Evolutionary conservation across 2,329 filamentous ascomycete species (phyloP).

Genomic region (Leptographium flavum): DNA sequence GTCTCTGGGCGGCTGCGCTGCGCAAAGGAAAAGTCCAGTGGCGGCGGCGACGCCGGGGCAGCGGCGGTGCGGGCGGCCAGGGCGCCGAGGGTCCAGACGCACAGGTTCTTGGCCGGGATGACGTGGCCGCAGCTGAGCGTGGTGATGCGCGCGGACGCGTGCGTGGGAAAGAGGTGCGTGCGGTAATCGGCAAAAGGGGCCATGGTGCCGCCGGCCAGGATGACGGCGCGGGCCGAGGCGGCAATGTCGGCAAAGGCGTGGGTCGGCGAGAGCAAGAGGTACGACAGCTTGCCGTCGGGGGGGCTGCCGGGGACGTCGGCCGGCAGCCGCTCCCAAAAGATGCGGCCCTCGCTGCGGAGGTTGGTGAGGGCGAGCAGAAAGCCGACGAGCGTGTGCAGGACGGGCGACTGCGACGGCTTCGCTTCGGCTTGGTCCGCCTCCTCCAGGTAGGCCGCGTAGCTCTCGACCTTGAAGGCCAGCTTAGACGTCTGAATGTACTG

Average conservation of each 20-base stretch:
- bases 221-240: constrained; percentile 68
- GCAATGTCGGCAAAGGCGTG: constrained; percentile 84
- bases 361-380: constrained; percentile 78
- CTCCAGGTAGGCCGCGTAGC: constrained; percentile 56
- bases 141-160: constrained; percentile 47
- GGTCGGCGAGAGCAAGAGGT: constrained; percentile 80
- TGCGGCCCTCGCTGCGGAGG: constrained; percentile 54
- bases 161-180: constrained; percentile 68
- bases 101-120: constrained; percentile 68
- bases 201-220: constrained; percentile 93
- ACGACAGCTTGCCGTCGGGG: constrained; percentile 52
- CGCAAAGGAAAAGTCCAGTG: constrained; percentile 80
- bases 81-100: constrained; percentile 55
- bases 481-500: constrained; percentile 85
- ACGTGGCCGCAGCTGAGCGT: constrained; percentile 92
- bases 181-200: constrained; percentile 89
- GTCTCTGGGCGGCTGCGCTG: constrained; percentile 55
- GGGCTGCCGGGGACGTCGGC: constrained; percentile 5
- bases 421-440: constrained; percentile 30
- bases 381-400: constrained; percentile 39
- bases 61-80: constrained; percentile 18
- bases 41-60: not conserved
- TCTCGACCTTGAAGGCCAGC: constrained; percentile 85
- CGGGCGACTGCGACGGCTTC: no score
- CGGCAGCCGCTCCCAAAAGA: constrained; percentile 43